Evolutionary conservation across 1,284 basidiomycete species (phyloP).

Genomic region (Apiotrichum mycotoxinovorans): DNA sequence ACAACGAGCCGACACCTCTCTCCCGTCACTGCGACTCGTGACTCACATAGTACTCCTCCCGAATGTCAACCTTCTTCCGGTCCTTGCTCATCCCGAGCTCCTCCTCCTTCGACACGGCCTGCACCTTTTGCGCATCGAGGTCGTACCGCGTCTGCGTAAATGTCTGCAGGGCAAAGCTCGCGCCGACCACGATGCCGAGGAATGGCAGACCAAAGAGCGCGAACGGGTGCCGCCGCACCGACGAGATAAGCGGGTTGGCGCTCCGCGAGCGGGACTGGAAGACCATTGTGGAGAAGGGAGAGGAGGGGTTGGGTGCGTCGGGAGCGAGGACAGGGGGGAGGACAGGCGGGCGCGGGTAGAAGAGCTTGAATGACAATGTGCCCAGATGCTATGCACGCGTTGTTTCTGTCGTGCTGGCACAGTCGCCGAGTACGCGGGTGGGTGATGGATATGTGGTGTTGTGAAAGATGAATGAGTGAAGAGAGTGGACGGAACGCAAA

Average conservation of each 20-base stretch:
- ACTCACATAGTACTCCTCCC: conserved; percentile 94
- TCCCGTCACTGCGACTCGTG: too few relatives aligned
- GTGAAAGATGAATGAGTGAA: not conserved
- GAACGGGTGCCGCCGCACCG: conserved; percentile 51
- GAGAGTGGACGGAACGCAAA: not conserved
- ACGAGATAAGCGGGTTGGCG: conserved; percentile 40
- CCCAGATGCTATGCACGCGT: not conserved
- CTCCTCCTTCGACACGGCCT: conserved; percentile 75
- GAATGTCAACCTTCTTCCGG: conserved; percentile 81
- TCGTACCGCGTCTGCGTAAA: conserved; percentile 92
- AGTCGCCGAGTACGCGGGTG: too few relatives aligned
- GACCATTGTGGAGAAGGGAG: conserved; percentile 22
- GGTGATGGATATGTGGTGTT: not conserved
- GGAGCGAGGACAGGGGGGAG: not conserved
- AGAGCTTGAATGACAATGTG: too few relatives aligned
- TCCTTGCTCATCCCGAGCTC: conserved; percentile 74
- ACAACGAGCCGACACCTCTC: too few relatives aligned
- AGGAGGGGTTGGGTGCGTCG: not conserved
- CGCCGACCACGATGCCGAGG: conserved; percentile 74
- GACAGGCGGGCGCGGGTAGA: too few relatives aligned
- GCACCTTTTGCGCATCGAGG: conserved; percentile 73
- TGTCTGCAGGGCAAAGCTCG: conserved; percentile 76
- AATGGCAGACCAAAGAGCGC: conserved; percentile 80
- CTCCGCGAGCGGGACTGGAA: conserved; percentile 59
- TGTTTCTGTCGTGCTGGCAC: not conserved